These are phyloP conservation scores for Penicillium samsonianum DNA, from an alignment of 495 filamentous ascomycete genomes.

Conservation along the genomic window DNA sequence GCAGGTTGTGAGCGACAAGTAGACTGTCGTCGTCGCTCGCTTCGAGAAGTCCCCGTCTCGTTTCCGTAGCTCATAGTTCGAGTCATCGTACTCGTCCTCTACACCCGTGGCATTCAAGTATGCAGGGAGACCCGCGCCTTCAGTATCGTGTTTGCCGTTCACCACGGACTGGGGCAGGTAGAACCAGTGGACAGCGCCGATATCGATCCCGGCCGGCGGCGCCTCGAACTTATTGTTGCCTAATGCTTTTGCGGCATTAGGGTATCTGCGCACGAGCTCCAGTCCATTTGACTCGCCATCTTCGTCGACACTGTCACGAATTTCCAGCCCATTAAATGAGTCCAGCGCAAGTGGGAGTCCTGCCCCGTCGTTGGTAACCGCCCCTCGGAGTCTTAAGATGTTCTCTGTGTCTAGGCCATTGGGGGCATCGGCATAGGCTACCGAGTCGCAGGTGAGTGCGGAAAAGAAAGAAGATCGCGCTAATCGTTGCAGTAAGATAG, in stretches of 20 bases:
- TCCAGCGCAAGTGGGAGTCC: constrained; percentile 33
- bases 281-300: constrained; percentile 49
- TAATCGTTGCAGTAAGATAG: constrained; percentile 64
- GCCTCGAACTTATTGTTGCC: constrained; percentile 61
- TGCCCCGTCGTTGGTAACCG: constrained; percentile 24
- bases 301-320: constrained; percentile 30
- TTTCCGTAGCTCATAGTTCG: constrained; percentile 29
- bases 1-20: constrained; percentile 81
- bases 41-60: constrained; percentile 23
- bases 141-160: constrained; percentile 33
- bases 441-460: constrained; percentile 50
- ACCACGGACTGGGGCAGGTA: constrained; percentile 50
- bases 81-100: constrained; percentile 4
- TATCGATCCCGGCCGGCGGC: constrained; percentile 50
- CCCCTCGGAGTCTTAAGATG: constrained; percentile 33
- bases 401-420: constrained; percentile 47
- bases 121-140: constrained; percentile 41
- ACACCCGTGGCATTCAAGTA: constrained; percentile 19
- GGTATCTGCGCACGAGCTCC: constrained; percentile 63
- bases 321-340: constrained; percentile 38
- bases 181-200: constrained; percentile 61
- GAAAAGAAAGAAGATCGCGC: constrained; percentile 54
- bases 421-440: constrained; percentile 58
- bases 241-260: constrained; percentile 48
- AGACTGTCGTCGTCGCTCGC: constrained; percentile 54